phyloP scores from a whole-genome alignment of 495 filamentous ascomycete genomes.

The Talaromyces wortmannii region DNA sequence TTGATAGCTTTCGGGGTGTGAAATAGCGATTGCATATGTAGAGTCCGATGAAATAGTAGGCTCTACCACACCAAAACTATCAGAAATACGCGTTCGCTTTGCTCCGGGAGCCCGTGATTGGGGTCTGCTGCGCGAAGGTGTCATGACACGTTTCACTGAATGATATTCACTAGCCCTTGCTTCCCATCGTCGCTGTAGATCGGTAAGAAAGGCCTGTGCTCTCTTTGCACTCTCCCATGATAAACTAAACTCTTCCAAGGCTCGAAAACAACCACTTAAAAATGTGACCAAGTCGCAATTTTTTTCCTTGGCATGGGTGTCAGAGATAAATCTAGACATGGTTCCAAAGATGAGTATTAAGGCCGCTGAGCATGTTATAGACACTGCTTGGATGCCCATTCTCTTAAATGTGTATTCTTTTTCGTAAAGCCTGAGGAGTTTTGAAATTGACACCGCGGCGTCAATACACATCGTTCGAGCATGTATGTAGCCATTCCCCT shows the following conservation, averaged over 20 bases:
- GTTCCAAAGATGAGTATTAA: slow-evolving; percentile 8
- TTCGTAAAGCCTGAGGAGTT: slow-evolving; percentile 29
- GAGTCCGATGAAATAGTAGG: neutral
- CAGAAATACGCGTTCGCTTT: neutral
- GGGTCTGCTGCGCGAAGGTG: neutral
- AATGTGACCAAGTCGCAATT: neutral
- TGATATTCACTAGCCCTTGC: neutral
- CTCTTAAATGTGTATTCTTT: slow-evolving; percentile 23
- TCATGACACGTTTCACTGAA: neutral
- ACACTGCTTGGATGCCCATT: slow-evolving; percentile 15
- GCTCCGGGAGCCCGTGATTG: neutral
- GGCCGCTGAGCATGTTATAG: slow-evolving; percentile 18
- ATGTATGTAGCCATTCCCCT: slow-evolving; percentile 12
- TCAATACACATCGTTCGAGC: slow-evolving; percentile 19
- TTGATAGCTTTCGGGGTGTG: no score
- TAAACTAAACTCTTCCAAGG: neutral
- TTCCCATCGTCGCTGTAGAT: neutral
- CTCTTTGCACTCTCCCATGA: neutral
- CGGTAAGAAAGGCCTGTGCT: neutral
- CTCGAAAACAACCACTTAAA: neutral
- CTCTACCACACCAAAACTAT: neutral
- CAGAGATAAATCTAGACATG: neutral
- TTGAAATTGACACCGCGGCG: slow-evolving; percentile 14
- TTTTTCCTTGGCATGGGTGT: neutral
- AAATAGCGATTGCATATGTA: neutral